Evolutionary conservation across 2,329 filamentous ascomycete genomes (phyloP).

Genomic region (Escovopsis weberi): DNA sequence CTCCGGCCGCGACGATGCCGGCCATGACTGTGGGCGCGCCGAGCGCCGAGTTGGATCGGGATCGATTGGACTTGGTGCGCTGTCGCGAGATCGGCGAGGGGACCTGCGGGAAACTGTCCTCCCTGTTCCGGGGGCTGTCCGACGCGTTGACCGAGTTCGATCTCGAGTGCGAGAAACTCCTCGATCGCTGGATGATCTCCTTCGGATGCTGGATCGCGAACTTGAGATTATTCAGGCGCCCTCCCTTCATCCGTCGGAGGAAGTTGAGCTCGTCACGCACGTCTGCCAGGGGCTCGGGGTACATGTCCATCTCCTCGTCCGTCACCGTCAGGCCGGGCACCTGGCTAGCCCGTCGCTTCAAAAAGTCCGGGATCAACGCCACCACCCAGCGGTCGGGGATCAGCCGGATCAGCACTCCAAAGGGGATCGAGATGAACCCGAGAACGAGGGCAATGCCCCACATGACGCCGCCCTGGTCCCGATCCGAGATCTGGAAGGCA

Average conservation of each 20-base stretch:
- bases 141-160: slow-evolving; percentile 49
- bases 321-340: slow-evolving; percentile 45
- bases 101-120: slow-evolving; percentile 35
- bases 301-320: slow-evolving; percentile 52
- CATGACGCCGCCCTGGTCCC: slow-evolving; percentile 52
- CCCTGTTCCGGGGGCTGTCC: slow-evolving; percentile 43
- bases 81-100: slow-evolving; percentile 46
- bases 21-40: slow-evolving; percentile 68
- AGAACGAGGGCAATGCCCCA: slow-evolving; percentile 83
- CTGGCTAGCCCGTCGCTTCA: slow-evolving; percentile 33
- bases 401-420: slow-evolving; percentile 67
- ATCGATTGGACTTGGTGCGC: slow-evolving; percentile 52
- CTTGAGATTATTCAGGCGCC: slow-evolving; percentile 66
- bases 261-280: slow-evolving; percentile 70
- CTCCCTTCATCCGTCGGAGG: slow-evolving; percentile 66
- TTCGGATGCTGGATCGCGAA: slow-evolving; percentile 65
- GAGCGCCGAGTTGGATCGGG: slow-evolving; percentile 54
- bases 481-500: slow-evolving; percentile 57
- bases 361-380: slow-evolving; percentile 35
- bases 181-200: slow-evolving; percentile 46
- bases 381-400: slow-evolving; percentile 59
- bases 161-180: slow-evolving; percentile 48
- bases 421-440: slow-evolving; percentile 69
- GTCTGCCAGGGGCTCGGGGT: slow-evolving; percentile 58
- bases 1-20: slow-evolving; percentile 64